Base-by-base conservation (phyloP, 345 rosid species). In the Dipteronia sinensis region DNA sequence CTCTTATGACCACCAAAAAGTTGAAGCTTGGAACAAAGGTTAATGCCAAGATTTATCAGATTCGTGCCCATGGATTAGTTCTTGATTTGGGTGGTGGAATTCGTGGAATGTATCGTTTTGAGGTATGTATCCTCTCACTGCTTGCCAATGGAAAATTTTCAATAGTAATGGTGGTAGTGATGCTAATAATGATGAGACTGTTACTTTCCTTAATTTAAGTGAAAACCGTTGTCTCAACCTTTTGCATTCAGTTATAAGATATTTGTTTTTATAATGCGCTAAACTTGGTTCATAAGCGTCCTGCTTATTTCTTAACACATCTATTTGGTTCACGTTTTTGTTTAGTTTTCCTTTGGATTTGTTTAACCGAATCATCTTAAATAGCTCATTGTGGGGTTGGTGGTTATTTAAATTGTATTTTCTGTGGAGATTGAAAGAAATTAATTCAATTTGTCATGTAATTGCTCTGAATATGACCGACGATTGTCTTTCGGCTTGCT, bases 11-110 rank as follows among this genome's bases (percentile, higher is more conserved):
- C 72, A 80, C 90, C 15, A 80, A 80, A 77, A 86, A 77, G 10
- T 83, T 96, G 87, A 91, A 91, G 85, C 73, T 94, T 71, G 98
- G 94, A 80, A 85, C 87, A 51, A 89, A 88, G 84, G 77, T 87
- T 67, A 71, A 83, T 16, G 97, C 97, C 62, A 90, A 86, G 85
- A 88, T 94, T 64, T 74, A 77, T 78, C 89, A 92, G 86, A 79
- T 92, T 76, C 94, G 96, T 47, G 59, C 88, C 0, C 93, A 47
- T 68, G 99, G 99, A 72, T 84, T 96, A 65, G 97, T 92, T 81
- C 97, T 92, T 84, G 97, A 96, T 79, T 81, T 96, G 92, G 98
- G 97, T 73, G 88, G 92, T 85, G 97, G 87, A 79, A 81, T 94
- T 77, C 98, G 88, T 64, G 99, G 97, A 73, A 93, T 94, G 98